Conservation (phyloP, 2,329 filamentous ascomycete genomes). For the Emmonsiellopsis sp. region DNA sequence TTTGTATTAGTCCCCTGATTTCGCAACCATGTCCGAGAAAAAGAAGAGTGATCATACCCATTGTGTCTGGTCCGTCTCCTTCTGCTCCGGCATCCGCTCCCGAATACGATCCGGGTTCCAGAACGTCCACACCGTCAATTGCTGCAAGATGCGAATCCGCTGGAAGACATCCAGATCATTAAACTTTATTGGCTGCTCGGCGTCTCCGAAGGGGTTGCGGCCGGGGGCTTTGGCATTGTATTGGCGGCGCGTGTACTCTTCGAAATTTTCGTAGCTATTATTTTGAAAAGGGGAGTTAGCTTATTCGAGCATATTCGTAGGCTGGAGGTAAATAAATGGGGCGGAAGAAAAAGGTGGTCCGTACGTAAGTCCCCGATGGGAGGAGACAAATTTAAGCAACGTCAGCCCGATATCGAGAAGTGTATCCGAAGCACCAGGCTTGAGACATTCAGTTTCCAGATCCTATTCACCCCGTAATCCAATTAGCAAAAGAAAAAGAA, state of each 20-base stretch:
- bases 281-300: conserved; percentile 6
- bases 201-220: conserved; percentile 75
- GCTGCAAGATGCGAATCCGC: conserved; percentile 72
- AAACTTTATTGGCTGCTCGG: conserved; percentile 65
- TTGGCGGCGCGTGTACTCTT: conserved; percentile 86
- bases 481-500: background rate
- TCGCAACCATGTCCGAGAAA: background rate
- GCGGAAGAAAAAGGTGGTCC: conserved; percentile 26
- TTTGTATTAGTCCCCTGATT: background rate
- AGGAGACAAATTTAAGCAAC: conserved; percentile 86
- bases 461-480: conserved; percentile 47
- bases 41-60: conserved; percentile 55
- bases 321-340: background rate
- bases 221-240: conserved; percentile 70
- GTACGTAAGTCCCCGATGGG: conserved; percentile 84
- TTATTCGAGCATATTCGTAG: background rate
- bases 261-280: conserved; percentile 70
- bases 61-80: conserved; percentile 67
- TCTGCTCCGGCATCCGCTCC: conserved; percentile 74
- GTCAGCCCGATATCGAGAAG: conserved; percentile 76
- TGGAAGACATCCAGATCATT: conserved; percentile 71
- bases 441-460: conserved; percentile 79
- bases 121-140: conserved; percentile 83
- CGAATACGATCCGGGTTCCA: conserved; percentile 78
- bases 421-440: conserved; percentile 60